A percentile compares a stretch with the other conserved stretches of the same genome.
Conservation (phyloP, 768 basidiomycete genomes). For the Psilocybe sp. region DNA sequence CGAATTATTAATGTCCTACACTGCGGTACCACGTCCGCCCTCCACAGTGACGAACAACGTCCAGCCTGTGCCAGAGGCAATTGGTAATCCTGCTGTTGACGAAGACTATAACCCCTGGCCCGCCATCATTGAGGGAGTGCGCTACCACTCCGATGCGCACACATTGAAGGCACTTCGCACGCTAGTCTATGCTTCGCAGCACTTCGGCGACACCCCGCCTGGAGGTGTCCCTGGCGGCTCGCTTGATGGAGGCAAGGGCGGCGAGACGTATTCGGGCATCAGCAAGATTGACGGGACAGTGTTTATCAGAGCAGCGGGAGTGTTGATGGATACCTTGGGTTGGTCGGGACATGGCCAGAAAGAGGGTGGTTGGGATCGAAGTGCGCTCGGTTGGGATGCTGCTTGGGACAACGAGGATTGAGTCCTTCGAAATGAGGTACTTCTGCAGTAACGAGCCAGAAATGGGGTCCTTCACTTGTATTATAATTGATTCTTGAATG, state of each 20-base stretch:
- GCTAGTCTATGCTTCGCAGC: constrained; percentile 44
- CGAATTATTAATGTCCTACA: constrained; percentile 43
- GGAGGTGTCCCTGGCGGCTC: constrained; percentile 43
- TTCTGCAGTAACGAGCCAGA: too few relatives aligned
- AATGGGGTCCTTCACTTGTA: too few relatives aligned
- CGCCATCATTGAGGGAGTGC: constrained; percentile 37
- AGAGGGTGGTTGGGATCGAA: constrained; percentile 51
- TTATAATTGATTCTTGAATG: too few relatives aligned
- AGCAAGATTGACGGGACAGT: constrained; percentile 50
- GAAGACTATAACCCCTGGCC: constrained; percentile 52
- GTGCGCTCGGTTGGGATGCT: constrained; percentile 59
- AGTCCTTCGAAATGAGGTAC: not conserved
- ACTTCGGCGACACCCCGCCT: constrained; percentile 40
- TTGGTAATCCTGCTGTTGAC: constrained; percentile 34
- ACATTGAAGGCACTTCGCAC: constrained; percentile 47
- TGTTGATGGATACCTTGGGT: constrained; percentile 52
- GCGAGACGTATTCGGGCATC: constrained; percentile 45
- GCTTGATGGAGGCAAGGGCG: constrained; percentile 19
- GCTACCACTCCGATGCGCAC: constrained; percentile 54
- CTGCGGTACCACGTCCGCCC: constrained; percentile 39
- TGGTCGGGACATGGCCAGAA: constrained; percentile 54
- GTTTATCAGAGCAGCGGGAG: constrained; percentile 56
- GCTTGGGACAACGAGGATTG: constrained; percentile 39
- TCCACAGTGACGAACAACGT: not conserved
- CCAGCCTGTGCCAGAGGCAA: constrained; percentile 12